phyloP scores from a whole-genome alignment of 2,329 filamentous ascomycete genomes.

The Fusarium sterilihyphosum region DNA sequence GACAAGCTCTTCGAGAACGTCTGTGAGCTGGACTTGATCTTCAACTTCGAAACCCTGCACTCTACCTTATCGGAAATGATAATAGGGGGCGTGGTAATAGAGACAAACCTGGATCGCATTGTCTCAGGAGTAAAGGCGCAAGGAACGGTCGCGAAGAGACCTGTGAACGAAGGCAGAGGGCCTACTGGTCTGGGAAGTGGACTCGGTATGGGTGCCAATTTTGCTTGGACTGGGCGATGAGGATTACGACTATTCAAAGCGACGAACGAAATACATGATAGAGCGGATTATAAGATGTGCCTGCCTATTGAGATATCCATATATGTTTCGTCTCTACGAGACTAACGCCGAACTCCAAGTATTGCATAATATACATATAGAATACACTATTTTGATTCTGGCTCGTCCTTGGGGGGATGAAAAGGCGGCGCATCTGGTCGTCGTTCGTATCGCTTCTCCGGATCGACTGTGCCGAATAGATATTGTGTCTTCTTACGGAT shows the following conservation, averaged over 20 bases:
- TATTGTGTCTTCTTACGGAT: conserved; percentile 50
- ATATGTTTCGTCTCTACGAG: conserved; percentile 34
- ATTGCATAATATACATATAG: conserved; percentile 40
- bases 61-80: conserved; percentile 93
- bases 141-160: conserved; percentile 80
- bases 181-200: conserved; percentile 58
- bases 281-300: conserved; percentile 32
- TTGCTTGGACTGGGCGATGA: conserved; percentile 62
- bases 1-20: conserved; percentile 98
- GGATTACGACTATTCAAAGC: conserved; percentile 10
- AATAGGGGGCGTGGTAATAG: conserved; percentile 91
- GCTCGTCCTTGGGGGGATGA: conserved; percentile 37
- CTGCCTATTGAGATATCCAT: conserved; percentile 38
- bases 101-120: conserved; percentile 89
- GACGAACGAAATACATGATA: conserved; percentile 3
- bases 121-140: conserved; percentile 84
- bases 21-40: conserved; percentile 97
- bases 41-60: conserved; percentile 98
- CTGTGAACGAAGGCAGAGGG: conserved; percentile 74
- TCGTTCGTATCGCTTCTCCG: conserved; percentile 55
- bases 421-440: conserved; percentile 51
- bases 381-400: conserved; percentile 43
- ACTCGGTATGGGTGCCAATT: conserved; percentile 66
- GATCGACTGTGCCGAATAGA: conserved; percentile 53
- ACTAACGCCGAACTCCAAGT: conserved; percentile 46